Evolutionary conservation across 176 grass and related monocot genomes (phyloP).

Genomic region (Triticum urartu): DNA sequence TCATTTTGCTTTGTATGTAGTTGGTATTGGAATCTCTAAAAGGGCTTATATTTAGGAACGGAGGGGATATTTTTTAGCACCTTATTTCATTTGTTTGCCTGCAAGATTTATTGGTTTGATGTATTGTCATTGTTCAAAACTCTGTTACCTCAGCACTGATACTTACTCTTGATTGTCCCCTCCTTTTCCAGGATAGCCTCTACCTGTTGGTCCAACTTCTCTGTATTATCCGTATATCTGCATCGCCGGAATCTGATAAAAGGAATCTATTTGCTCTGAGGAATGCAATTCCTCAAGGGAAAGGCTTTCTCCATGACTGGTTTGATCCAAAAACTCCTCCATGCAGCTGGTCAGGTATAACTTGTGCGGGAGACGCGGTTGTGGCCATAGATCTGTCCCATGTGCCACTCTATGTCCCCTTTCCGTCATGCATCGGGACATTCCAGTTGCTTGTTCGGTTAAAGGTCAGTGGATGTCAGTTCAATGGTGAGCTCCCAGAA

Average conservation of each 20-base stretch:
- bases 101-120: not conserved
- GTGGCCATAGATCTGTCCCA: slow-evolving; percentile 59
- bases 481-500: slow-evolving; percentile 59
- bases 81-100: not conserved
- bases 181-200: slow-evolving; percentile 14
- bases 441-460: slow-evolving; percentile 56
- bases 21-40: no score
- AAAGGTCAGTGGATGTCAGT: slow-evolving; percentile 47
- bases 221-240: slow-evolving; percentile 25
- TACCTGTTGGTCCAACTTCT: slow-evolving; percentile 36
- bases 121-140: not conserved
- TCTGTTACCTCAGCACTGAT: not conserved
- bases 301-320: slow-evolving; percentile 49
- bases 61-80: not conserved
- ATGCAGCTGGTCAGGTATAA: slow-evolving; percentile 74
- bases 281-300: slow-evolving; percentile 32
- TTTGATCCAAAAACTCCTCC: slow-evolving; percentile 52
- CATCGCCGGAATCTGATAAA: slow-evolving; percentile 39
- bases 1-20: no score
- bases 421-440: slow-evolving; percentile 46
- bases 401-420: slow-evolving; percentile 30
- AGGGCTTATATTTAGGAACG: no score
- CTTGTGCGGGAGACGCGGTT: slow-evolving; percentile 41
- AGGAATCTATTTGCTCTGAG: slow-evolving; percentile 52
- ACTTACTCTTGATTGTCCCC: not conserved